These are phyloP conservation scores for Aspergillus ellipticus DNA, from an alignment of 495 filamentous ascomycete genomes.

Conservation along the genomic window DNA sequence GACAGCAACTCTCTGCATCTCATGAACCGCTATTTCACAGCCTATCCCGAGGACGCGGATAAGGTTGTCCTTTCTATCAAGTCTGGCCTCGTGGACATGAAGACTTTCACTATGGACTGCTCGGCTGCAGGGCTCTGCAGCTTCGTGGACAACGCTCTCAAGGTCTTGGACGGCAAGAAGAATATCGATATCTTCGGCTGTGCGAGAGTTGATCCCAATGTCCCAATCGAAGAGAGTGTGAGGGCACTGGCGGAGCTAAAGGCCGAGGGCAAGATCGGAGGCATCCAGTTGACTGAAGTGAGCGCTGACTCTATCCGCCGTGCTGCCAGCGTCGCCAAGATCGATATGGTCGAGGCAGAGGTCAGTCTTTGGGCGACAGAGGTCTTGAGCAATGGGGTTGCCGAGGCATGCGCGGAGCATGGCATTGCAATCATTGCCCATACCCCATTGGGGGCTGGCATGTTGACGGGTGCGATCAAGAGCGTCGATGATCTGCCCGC, in stretches of 20 bases:
- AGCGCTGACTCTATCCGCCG: conserved; percentile 59
- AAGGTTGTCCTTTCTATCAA: conserved; percentile 66
- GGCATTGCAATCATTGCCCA: conserved; percentile 61
- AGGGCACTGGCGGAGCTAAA: conserved; percentile 34
- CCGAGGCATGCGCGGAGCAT: conserved; percentile 56
- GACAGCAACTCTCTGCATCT: conserved; percentile 51
- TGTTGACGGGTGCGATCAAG: conserved; percentile 56
- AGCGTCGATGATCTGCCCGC: conserved; percentile 55
- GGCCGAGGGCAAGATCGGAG: conserved; percentile 48
- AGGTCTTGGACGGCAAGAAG: conserved; percentile 61
- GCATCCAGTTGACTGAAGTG: conserved; percentile 63
- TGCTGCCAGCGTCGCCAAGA: conserved; percentile 56
- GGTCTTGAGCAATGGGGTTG: conserved; percentile 62
- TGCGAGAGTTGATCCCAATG: conserved; percentile 60
- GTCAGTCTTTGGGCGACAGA: conserved; percentile 58
- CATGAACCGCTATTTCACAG: conserved; percentile 60
- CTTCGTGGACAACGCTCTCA: conserved; percentile 53
- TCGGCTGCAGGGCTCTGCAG: conserved; percentile 47
- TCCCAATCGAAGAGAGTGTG: conserved; percentile 51
- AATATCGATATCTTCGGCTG: conserved; percentile 70
- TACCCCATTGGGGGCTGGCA: conserved; percentile 45
- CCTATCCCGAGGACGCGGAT: conserved; percentile 63
- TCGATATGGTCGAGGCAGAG: conserved; percentile 66
- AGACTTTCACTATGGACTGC: conserved; percentile 36
- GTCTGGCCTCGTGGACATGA: conserved; percentile 43